Evolutionary conservation across 1,284 basidiomycete species (phyloP), one percentile per base, ranked within the genome.

Genomic region (Cutaneotrichosporon spelunceum): DNA sequence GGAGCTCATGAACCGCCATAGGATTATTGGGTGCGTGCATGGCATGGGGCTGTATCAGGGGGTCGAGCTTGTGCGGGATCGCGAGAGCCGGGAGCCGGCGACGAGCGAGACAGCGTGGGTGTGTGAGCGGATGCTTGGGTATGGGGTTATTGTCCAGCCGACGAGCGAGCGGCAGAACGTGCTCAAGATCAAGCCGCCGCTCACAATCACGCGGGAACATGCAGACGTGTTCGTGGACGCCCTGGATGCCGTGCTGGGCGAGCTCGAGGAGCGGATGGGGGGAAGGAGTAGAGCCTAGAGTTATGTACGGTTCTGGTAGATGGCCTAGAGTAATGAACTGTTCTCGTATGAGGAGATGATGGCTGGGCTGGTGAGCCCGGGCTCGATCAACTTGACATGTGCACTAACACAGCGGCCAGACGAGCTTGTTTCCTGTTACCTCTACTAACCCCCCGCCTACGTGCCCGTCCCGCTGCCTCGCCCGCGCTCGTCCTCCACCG

Each of bases 101-200:
- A 21, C 9, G 1, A 11, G 16, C 5, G 62, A 60, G 30, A 60
- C 62, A 24, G 58, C 54, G 27, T 63, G 62, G 62, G 39, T 63
- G 26, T 63, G 62, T 36, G 58, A 63, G 55, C 62, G 62, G n/a
- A 26, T 63, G 21, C 55, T 60, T 24, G 55, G 53, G 44, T 57
- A 60, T n/a, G 62, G 62, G 26, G 55, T 63, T 11, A 57, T 63
- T 27, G 42, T 57, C 26, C 62, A 63, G 62, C n/a, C 54, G 16
- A 60, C 62, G 19, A 54, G 50, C 19, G 62, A 63, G 55, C 48
- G 62, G 24, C 48, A 55, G 13, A 63, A 63, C 55, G 62, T 63
- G 33, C 62, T 63, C 62, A 63, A 63, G 58, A 49, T 63, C 62
- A 63, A 63, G 58, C 62, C 62, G 42, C 62, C 62, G 14, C 54